Evolutionary conservation across 257 asterid genomes (phyloP), one percentile per base, ranked within the genome.

Genomic region (Fraxinus quadrangulata): DNA sequence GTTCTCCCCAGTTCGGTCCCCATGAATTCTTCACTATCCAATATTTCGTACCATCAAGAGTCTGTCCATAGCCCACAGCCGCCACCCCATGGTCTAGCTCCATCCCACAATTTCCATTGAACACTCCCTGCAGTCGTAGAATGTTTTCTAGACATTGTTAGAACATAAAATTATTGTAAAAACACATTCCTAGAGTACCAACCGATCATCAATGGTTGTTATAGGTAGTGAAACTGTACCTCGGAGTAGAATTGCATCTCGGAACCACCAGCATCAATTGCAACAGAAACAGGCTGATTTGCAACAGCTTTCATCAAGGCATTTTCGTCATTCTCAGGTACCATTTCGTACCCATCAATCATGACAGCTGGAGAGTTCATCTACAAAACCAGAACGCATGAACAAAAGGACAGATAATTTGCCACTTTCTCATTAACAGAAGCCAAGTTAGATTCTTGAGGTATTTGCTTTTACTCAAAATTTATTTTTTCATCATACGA

Each of bases 271-370:
- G 97, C 96, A 83, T 94, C 97, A 24, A 94, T 94, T 30, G 97
- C 97, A 37, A 92, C 92, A 4, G 98, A 94, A 1, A 92, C 91
- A 2, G 96, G 96, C 83, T 94, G 98, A 84, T 92, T 89, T 0
- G 91, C 91, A 13, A 92, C 97, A 28, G 98, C 97, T 86, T 90
- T 90, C 97, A 85, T 79, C 83, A 94, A 85, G 56, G 97, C 98
- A 10, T 83, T 68, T 81, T 94, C 98, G 14, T 94, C 78, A 31
- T 90, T 89, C 71, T 1, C 88, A 1, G 97, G 98, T 71, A 94
- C 97, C 70, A 81, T 86, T 80, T 94, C 96, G 28, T 89, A 86
- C 30, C 96, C 97, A 75, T 94, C 98, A 23, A 94, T 92, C 81
- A 39, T 79, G 83, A 94, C 98, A 7, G 76, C 89, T 0, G 97